A percentile compares a stretch with the other conserved stretches of the same genome.
Evolutionary conservation across 169 alveolate species (phyloP).

Genomic region (Eimeria mitis): DNA sequence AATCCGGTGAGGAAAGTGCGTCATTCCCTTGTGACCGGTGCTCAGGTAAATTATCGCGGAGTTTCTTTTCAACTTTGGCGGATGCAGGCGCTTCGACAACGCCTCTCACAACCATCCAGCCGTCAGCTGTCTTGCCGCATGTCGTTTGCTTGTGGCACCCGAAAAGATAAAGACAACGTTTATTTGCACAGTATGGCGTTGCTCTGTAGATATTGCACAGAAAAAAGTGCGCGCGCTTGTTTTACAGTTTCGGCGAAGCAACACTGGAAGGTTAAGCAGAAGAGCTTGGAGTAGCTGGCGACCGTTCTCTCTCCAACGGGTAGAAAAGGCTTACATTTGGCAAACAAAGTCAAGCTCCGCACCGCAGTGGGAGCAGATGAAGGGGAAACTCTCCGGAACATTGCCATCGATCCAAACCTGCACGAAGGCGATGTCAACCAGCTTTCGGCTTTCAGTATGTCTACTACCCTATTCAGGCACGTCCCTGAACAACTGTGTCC

Average conservation of each 20-base stretch:
- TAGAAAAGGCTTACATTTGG: conserved; percentile 41
- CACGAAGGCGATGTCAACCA: background rate
- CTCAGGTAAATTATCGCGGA: background rate
- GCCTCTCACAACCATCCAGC: conserved; percentile 58
- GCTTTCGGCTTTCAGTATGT: background rate
- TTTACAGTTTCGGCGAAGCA: background rate
- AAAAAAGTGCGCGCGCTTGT: background rate
- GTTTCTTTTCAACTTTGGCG: background rate
- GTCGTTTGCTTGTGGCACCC: conserved; percentile 70
- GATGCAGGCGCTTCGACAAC: conserved; percentile 44
- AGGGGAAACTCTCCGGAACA: conserved; percentile 48
- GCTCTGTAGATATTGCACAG: conserved; percentile 49
- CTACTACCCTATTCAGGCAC: background rate
- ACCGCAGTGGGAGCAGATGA: conserved; percentile 45
- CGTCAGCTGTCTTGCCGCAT: conserved; percentile 32
- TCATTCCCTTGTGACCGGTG: background rate
- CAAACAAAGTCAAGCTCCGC: conserved; percentile 71
- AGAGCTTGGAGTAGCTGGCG: background rate
- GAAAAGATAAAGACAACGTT: conserved; percentile 75
- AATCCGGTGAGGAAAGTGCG: background rate
- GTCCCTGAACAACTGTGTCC: background rate
- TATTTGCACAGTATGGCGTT: conserved; percentile 73
- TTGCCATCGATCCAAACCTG: conserved; percentile 72
- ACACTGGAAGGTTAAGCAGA: background rate
- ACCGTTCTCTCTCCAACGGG: background rate